Evolutionary conservation across 768 basidiomycete genomes (phyloP).

Genomic region (Polyporus arcularius): DNA sequence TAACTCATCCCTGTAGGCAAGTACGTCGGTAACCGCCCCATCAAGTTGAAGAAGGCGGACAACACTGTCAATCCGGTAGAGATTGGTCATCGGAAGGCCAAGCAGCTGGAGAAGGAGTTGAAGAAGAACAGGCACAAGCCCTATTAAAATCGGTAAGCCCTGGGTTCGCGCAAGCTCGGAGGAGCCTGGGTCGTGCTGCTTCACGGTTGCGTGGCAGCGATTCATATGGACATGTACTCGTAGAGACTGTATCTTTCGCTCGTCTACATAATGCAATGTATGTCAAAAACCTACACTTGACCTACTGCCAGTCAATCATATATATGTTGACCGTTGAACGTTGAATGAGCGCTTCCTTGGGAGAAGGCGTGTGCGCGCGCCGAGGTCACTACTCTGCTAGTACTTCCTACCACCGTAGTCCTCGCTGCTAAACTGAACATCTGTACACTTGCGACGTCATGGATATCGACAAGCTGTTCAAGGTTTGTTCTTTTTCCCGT

Average conservation of each 20-base stretch:
- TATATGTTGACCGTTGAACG: neutral
- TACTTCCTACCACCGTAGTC: neutral
- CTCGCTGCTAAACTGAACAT: neutral
- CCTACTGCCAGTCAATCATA: too few species aligned
- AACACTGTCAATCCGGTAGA: conserved; percentile 86
- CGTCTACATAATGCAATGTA: neutral
- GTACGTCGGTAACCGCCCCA: conserved; percentile 98
- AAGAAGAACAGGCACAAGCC: conserved; percentile 87
- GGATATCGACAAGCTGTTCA: conserved; percentile 55
- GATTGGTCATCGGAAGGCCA: conserved; percentile 92
- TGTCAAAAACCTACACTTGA: neutral
- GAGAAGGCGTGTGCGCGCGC: neutral
- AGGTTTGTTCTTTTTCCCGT: conserved; percentile 29
- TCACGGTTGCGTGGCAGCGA: neutral
- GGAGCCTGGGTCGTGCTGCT: neutral
- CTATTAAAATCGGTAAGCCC: conserved; percentile 46
- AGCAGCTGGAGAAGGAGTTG: conserved; percentile 83
- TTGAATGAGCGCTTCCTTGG: neutral
- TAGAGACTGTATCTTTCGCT: neutral
- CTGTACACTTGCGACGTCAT: conserved; percentile 25
- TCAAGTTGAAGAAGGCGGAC: conserved; percentile 94
- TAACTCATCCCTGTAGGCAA: conserved; percentile 58
- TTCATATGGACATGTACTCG: too few species aligned
- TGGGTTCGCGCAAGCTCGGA: neutral
- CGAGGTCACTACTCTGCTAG: neutral